Conservation (phyloP, 192 early-diverging fungal genomes). For the Coemansia sp. region DNA sequence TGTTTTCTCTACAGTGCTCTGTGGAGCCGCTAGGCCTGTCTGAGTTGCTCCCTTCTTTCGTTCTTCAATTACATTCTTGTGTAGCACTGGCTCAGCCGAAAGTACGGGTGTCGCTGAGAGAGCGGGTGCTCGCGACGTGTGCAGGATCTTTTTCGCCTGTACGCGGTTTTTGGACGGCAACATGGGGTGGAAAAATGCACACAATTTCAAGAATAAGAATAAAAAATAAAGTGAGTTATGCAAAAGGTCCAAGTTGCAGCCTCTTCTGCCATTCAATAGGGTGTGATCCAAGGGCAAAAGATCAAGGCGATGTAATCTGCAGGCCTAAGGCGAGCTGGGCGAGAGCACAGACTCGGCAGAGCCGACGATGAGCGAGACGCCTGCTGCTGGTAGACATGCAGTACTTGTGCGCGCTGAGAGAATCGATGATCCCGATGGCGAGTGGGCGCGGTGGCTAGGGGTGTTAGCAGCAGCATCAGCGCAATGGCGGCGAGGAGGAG, state of each 20-base stretch:
- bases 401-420: neutral
- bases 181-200: slow-evolving; percentile 10
- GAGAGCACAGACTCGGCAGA: slow-evolving; percentile 30
- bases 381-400: slow-evolving; percentile 20
- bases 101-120: neutral
- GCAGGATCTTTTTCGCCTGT: slow-evolving; percentile 20
- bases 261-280: neutral
- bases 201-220: neutral
- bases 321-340: slow-evolving; percentile 20
- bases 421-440: neutral
- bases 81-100: slow-evolving; percentile 23
- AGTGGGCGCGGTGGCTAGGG: neutral
- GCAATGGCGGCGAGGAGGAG: neutral
- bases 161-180: slow-evolving; percentile 34
- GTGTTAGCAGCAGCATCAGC: neutral
- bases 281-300: neutral
- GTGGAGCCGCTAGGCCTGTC: neutral
- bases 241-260: too few relatives aligned
- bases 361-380: slow-evolving; percentile 31
- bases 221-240: neutral
- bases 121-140: neutral
- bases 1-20: neutral
- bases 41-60: neutral
- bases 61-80: slow-evolving; percentile 2
- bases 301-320: neutral